A percentile compares a stretch with the other conserved stretches of the same genome.
Conservation (phyloP, 306 rosid genomes). For the Canavalia ensiformis region DNA sequence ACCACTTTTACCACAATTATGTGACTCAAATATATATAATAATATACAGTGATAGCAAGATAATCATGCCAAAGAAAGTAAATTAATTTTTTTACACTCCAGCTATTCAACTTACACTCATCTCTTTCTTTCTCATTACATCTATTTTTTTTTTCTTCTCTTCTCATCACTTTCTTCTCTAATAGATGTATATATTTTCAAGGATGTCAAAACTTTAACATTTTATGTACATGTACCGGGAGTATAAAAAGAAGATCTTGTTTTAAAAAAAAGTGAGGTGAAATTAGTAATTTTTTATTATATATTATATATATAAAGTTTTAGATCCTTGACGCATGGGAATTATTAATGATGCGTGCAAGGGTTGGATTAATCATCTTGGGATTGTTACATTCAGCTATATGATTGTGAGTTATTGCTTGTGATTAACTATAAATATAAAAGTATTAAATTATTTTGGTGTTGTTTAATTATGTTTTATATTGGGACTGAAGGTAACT, state of each 20-base stretch:
- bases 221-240: not conserved
- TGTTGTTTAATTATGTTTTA: slow-evolving; percentile 16
- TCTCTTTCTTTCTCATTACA: not conserved
- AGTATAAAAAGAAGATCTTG: not conserved
- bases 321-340: slow-evolving; percentile 45
- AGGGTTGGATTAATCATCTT: slow-evolving; percentile 30
- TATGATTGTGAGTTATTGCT: slow-evolving; percentile 25
- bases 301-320: slow-evolving; percentile 21
- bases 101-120: not conserved
- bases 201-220: not conserved
- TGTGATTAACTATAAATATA: not conserved
- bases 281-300: not conserved
- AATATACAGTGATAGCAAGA: not conserved
- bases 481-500: slow-evolving; percentile 67
- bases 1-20: not conserved
- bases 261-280: not conserved
- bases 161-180: not conserved
- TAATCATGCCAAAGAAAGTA: not conserved
- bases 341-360: slow-evolving; percentile 34
- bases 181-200: too few relatives aligned
- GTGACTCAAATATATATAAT: not conserved
- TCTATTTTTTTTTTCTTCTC: not conserved
- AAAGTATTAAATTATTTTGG: not conserved
- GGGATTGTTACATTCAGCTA: slow-evolving; percentile 47
- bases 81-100: not conserved